Evolutionary conservation across 306 rosid genomes (phyloP).

Genomic region (Lathyrus oleraceus): DNA sequence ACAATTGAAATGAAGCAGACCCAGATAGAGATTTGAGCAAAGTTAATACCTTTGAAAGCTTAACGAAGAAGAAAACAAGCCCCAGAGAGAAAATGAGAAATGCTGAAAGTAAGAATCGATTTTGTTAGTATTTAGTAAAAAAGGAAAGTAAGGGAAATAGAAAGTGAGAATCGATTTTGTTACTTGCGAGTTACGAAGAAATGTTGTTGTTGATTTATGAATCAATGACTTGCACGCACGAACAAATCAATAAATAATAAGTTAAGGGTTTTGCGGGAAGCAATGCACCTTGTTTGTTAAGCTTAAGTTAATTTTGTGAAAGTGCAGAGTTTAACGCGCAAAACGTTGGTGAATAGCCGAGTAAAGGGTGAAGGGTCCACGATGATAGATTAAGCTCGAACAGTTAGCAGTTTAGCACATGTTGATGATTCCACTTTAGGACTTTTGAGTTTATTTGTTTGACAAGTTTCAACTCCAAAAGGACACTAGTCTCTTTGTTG

Average conservation of each 20-base stretch:
- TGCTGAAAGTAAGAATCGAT: neutral
- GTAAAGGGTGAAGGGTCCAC: neutral
- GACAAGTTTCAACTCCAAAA: neutral
- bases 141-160: neutral
- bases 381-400: neutral
- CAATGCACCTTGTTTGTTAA: too few relatives aligned
- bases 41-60: slow-evolving; percentile 36
- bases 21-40: slow-evolving; percentile 34
- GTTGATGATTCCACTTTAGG: neutral
- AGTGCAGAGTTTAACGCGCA: neutral
- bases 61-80: slow-evolving; percentile 16
- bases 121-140: slow-evolving; percentile 12
- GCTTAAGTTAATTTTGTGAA: neutral
- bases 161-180: slow-evolving; percentile 14
- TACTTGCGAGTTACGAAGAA: slow-evolving; percentile 19
- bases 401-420: neutral
- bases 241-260: neutral
- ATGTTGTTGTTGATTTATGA: slow-evolving; percentile 26
- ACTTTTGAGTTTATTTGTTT: neutral
- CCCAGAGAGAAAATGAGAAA: slow-evolving; percentile 13
- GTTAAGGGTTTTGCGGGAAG: neutral
- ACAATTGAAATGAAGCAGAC: slow-evolving; percentile 33
- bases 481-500: neutral
- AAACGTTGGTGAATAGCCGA: neutral
- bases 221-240: slow-evolving; percentile 78